Evolutionary conservation across 495 filamentous ascomycete genomes (phyloP).

Genomic region (Podospora pseudoanserina): DNA sequence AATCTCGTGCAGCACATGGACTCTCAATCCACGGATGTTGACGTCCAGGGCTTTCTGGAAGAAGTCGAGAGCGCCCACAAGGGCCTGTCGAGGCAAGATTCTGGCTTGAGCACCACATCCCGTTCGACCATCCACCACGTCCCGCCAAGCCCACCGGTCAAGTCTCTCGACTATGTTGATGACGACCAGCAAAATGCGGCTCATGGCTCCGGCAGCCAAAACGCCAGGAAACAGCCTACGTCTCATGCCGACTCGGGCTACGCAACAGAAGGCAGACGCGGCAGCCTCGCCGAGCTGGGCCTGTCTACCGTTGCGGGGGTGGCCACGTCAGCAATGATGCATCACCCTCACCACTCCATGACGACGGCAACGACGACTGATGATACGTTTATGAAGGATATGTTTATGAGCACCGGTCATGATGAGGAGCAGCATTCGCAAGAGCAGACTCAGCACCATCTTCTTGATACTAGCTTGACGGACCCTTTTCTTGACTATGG

Average conservation of each 20-base stretch:
- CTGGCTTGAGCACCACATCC: constrained; percentile 24
- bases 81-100: constrained; percentile 27
- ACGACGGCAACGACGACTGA: not conserved
- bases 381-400: constrained; percentile 4
- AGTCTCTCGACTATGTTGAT: not conserved
- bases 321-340: constrained; percentile 4
- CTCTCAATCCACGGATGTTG: constrained; percentile 30
- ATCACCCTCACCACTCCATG: not conserved
- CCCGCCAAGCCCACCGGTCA: constrained; percentile 27
- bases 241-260: constrained; percentile 32
- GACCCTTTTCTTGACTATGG: not conserved
- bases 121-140: constrained; percentile 31
- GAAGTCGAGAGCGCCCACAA: constrained; percentile 30
- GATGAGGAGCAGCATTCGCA: not conserved
- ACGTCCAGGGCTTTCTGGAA: constrained; percentile 29
- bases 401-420: constrained; percentile 1
- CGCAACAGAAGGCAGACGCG: constrained; percentile 22
- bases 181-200: constrained; percentile 1
- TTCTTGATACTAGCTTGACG: not conserved
- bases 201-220: not conserved
- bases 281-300: constrained; percentile 23
- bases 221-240: constrained; percentile 10
- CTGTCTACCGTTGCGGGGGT: not conserved
- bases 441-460: not conserved
- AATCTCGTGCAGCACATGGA: constrained; percentile 32